Conservation (phyloP, 345 rosid species). For the Noccaea bulbosa region DNA sequence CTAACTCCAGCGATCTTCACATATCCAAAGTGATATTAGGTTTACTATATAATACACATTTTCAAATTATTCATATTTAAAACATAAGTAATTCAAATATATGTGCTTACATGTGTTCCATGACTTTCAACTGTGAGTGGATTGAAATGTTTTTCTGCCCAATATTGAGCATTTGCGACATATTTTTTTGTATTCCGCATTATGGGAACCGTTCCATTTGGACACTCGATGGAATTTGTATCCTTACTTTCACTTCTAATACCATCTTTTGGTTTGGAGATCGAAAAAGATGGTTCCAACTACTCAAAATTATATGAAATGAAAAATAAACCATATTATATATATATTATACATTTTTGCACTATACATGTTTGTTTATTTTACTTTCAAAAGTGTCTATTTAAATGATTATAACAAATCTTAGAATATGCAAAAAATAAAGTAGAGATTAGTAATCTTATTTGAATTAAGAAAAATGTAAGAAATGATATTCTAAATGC, state of each 20-base stretch:
- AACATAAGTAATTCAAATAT: neutral
- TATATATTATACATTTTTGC: too few relatives aligned
- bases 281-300: conserved; percentile 30
- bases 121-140: neutral
- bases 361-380: too few relatives aligned
- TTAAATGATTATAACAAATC: too few relatives aligned
- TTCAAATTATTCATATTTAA: neutral
- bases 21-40: neutral
- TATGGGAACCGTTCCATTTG: conserved; percentile 25
- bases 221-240: neutral
- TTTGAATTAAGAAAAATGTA: neutral
- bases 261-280: neutral
- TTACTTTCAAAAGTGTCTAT: too few relatives aligned
- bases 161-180: conserved; percentile 11
- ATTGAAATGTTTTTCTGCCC: neutral
- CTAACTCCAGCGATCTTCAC: conserved; percentile 20
- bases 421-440: neutral
- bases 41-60: neutral
- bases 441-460: neutral
- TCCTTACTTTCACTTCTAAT: neutral
- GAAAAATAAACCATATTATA: too few relatives aligned
- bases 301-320: neutral
- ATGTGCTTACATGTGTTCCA: conserved; percentile 17
- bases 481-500: neutral
- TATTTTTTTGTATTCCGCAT: neutral